phyloP scores from a whole-genome alignment of 1,139 yeast species.

The Geotrichum histeridarum region DNA sequence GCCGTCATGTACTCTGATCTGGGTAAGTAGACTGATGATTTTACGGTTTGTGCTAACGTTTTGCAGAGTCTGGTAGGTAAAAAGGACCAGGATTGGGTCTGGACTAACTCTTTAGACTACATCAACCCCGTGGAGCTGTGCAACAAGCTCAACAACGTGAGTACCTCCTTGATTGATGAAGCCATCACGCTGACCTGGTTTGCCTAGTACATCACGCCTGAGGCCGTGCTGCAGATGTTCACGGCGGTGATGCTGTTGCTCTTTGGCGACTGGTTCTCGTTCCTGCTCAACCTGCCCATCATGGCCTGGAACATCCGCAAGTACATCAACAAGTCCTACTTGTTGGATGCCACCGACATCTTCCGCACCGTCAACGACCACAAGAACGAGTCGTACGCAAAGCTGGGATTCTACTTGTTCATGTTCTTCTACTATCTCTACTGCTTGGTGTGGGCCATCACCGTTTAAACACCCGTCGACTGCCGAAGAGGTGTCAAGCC shows the following conservation, averaged over 20 bases:
- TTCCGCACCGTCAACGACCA: slow-evolving; percentile 85
- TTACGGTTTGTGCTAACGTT: not conserved
- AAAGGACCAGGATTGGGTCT: not conserved
- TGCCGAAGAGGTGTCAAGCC: not conserved
- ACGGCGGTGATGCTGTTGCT: slow-evolving; percentile 61
- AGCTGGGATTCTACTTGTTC: slow-evolving; percentile 78
- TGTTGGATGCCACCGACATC: slow-evolving; percentile 90
- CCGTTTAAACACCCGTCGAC: slow-evolving; percentile 34
- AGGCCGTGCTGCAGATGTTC: slow-evolving; percentile 72
- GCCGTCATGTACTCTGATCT: slow-evolving; percentile 85
- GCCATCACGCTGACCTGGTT: not conserved
- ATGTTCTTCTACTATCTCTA: slow-evolving; percentile 88
- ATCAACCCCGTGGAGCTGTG: slow-evolving; percentile 92
- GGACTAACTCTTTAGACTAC: slow-evolving; percentile 48
- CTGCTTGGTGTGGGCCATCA: slow-evolving; percentile 59
- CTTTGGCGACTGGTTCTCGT: slow-evolving; percentile 84
- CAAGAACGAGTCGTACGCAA: slow-evolving; percentile 81
- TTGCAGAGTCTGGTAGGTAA: slow-evolving; percentile 13
- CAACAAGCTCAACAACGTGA: slow-evolving; percentile 61
- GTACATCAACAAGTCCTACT: slow-evolving; percentile 59
- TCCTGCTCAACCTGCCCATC: slow-evolving; percentile 72
- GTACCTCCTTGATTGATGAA: slow-evolving; percentile 11
- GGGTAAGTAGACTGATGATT: slow-evolving; percentile 33
- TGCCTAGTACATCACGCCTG: slow-evolving; percentile 64
- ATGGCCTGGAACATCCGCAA: slow-evolving; percentile 75